Percentiles rank a stretch among this genome's conserved stretches.
Evolutionary conservation across 768 basidiomycete species (phyloP).

Genomic region (Termitomyces sp.): DNA sequence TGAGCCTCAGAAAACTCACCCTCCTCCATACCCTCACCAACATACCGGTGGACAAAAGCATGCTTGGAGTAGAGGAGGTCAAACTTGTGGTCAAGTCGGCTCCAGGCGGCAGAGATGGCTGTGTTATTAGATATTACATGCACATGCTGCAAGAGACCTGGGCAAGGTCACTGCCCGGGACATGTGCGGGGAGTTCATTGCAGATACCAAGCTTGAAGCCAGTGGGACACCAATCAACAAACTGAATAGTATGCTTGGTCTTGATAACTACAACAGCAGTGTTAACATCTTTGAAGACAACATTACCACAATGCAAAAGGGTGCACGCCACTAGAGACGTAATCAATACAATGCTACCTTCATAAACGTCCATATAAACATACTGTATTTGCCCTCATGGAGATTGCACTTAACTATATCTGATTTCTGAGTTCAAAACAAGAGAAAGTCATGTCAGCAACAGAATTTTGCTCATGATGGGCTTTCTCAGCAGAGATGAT

Average conservation of each 20-base stretch:
- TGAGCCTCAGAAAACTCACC: constrained; percentile 99
- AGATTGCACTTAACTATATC: constrained; percentile 95
- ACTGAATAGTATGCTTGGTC: constrained; percentile 97
- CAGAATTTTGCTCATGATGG: constrained; percentile 94
- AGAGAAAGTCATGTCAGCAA: constrained; percentile 96
- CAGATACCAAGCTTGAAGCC: constrained; percentile 99
- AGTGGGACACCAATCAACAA: constrained; percentile 98
- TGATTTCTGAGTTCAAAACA: constrained; percentile 97
- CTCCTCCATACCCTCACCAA: constrained; percentile 99
- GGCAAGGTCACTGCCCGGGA: constrained; percentile 93
- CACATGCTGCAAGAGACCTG: constrained; percentile 91
- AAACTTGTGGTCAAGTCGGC: constrained; percentile 92
- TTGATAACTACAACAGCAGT: constrained; percentile 91
- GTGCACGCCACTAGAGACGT: constrained; percentile 75
- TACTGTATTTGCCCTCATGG: constrained; percentile 97
- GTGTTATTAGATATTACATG: constrained; percentile 96
- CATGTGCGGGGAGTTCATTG: constrained; percentile 89
- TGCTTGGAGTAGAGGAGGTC: constrained; percentile 97
- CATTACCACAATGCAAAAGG: constrained; percentile 90
- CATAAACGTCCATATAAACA: constrained; percentile 20
- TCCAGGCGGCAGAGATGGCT: constrained; percentile 93
- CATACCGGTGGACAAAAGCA: constrained; percentile 94
- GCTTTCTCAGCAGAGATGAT: constrained; percentile 94
- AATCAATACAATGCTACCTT: constrained; percentile 6
- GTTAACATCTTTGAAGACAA: constrained; percentile 94